Evolutionary conservation across 306 rosid species (phyloP), one percentile per base, ranked within the genome.

Genomic region (Lithocarpus polystachyus): DNA sequence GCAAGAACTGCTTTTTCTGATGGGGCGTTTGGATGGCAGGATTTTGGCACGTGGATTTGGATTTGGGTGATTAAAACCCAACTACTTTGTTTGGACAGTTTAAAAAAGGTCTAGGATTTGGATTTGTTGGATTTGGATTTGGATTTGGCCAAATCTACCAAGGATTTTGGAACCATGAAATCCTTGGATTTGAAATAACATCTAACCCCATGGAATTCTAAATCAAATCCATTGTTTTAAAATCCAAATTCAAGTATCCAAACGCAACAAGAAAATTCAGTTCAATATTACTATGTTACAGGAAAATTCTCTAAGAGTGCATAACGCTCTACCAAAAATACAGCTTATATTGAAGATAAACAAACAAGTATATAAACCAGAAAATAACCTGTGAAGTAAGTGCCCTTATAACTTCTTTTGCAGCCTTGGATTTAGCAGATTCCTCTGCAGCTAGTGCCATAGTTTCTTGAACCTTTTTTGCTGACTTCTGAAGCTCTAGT

Each of bases 371-470:
- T 3, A 75, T 54, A 35, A 52, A 82, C 67, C 69, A 82, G 84
- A 75, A 81, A 75, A 51, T 70, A 29, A 96, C 99, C 99, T 96
- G 96, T 64, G 97, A 89, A 1, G 99, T 85, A 45, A 96, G 96
- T 55, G 95, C 87, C 88, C 90, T 96, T 75, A 96, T 96, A 77
- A 91, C 99, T 87, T 96, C 98, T 88, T 96, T 96, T 33, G 97
- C 98, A 56, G 96, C 93, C 84, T 83, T 87, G 81, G 89, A 90
- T 87, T 90, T 96, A 40, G 87, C 82, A 86, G 97, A 86, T 80
- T 96, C 99, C 79, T 96, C 99, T 4, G 96, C 86, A 79, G 94
- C 97, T 68, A 88, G 52, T 71, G 93, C 82, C 83, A 86, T 86
- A 77, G 97, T 96, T 74, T 96, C 97, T 74, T 93, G 92, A 79